Percentiles rank a stretch among this genome's conserved stretches.
phyloP scores from a whole-genome alignment of 129 eudicot genomes.

The Ambrosia artemisiifolia region DNA sequence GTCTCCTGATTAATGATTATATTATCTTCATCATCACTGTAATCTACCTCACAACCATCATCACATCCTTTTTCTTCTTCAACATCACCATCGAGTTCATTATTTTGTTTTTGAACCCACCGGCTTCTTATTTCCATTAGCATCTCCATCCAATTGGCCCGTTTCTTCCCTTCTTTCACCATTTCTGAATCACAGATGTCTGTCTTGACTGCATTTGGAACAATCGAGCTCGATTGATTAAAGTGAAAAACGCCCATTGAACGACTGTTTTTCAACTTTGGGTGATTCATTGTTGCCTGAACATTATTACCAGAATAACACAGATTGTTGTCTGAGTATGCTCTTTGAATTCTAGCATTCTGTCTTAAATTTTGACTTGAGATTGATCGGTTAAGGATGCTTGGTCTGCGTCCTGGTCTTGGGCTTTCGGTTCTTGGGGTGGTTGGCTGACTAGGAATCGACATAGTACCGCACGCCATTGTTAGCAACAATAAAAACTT shows the following conservation, averaged over 20 bases:
- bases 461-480: slow-evolving; percentile 52
- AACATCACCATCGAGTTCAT: slow-evolving; percentile 23
- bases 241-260: slow-evolving; percentile 59
- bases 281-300: slow-evolving; percentile 32
- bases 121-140: slow-evolving; percentile 48
- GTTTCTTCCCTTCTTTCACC: slow-evolving; percentile 37
- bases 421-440: slow-evolving; percentile 29
- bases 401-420: slow-evolving; percentile 15
- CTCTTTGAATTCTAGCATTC: slow-evolving; percentile 42
- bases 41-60: slow-evolving; percentile 63
- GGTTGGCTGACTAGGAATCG: slow-evolving; percentile 36
- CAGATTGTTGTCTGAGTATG: slow-evolving; percentile 60
- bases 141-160: slow-evolving; percentile 62
- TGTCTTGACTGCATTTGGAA: slow-evolving; percentile 38
- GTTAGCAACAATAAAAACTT: slow-evolving; percentile 5
- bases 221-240: slow-evolving; percentile 34
- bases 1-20: slow-evolving; percentile 38
- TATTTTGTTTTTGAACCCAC: slow-evolving; percentile 44
- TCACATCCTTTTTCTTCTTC: slow-evolving; percentile 37
- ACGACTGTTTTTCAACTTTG: slow-evolving; percentile 47
- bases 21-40: slow-evolving; percentile 53
- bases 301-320: slow-evolving; percentile 37
- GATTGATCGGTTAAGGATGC: slow-evolving; percentile 41
- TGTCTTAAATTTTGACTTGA: slow-evolving; percentile 46
- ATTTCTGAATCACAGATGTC: slow-evolving; percentile 26